Conservation (phyloP, 2,329 filamentous ascomycete genomes). For the Fusarium pseudoanthophilum region DNA sequence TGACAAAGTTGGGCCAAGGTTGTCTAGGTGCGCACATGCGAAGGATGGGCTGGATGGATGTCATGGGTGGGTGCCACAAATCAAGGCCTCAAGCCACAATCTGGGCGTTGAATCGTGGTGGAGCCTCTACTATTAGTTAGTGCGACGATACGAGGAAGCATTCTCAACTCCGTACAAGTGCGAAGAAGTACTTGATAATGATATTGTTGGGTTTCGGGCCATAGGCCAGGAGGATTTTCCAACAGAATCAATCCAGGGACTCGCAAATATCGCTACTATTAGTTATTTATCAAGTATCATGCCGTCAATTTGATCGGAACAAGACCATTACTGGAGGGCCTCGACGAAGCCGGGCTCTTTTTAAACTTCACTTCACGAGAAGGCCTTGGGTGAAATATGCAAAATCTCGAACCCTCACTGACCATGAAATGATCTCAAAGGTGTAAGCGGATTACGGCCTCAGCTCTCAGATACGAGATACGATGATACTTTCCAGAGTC, state of each 20-base stretch:
- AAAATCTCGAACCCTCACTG: neutral
- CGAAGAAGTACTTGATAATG: neutral
- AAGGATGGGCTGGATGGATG: conserved; percentile 4
- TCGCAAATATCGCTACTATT: neutral
- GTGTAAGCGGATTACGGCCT: neutral
- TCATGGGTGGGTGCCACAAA: conserved; percentile 15
- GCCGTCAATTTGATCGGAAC: neutral
- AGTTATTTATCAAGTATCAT: neutral
- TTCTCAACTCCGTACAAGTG: neutral
- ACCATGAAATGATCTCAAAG: neutral
- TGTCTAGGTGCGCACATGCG: neutral
- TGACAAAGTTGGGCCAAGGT: conserved; percentile 1
- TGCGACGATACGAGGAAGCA: conserved; percentile 4
- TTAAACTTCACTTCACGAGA: neutral
- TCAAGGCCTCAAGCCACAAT: conserved; percentile 27
- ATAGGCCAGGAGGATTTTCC: neutral
- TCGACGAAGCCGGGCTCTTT: neutral
- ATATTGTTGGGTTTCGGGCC: neutral
- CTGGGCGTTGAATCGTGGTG: conserved; percentile 16
- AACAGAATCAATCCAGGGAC: too few species aligned
- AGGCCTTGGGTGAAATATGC: neutral
- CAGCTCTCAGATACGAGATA: neutral
- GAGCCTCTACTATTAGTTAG: conserved; percentile 5
- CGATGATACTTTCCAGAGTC: neutral
- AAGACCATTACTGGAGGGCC: neutral